A percentile compares a stretch with the other conserved stretches of the same genome.
Conservation (phyloP, 306 rosid genomes). For the Pyrus communis region DNA sequence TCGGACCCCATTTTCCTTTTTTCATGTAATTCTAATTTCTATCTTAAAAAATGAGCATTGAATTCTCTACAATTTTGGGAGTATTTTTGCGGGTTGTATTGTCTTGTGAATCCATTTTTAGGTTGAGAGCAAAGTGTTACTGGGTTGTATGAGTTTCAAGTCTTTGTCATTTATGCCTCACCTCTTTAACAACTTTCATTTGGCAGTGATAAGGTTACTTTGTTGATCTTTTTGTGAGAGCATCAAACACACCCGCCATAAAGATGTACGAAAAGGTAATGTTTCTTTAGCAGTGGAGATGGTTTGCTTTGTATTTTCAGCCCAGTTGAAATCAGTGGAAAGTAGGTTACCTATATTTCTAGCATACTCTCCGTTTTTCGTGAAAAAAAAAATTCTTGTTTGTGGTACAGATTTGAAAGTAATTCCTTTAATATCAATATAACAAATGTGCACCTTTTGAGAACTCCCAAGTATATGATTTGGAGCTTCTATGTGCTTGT, state of each 20-base stretch:
- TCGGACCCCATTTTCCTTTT: neutral
- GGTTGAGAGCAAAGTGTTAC: neutral
- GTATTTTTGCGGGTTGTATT: neutral
- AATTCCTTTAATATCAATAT: neutral
- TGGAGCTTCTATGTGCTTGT: neutral
- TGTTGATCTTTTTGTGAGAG: constrained; percentile 95
- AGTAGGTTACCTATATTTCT: neutral
- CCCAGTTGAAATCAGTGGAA: neutral
- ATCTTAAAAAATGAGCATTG: neutral
- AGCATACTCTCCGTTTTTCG: neutral
- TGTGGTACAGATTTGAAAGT: neutral
- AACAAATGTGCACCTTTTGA: neutral
- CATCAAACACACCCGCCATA: constrained; percentile 94
- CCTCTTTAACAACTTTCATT: constrained; percentile 3
- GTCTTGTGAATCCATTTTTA: neutral
- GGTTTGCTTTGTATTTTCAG: neutral
- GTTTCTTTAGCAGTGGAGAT: neutral
- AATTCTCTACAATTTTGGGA: neutral
- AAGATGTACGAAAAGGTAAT: constrained; percentile 95
- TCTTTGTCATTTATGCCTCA: neutral
- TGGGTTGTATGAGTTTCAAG: neutral
- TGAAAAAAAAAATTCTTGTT: neutral
- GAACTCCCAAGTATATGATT: neutral
- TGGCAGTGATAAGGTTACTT: constrained; percentile 83
- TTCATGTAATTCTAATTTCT: neutral